phyloP scores from a whole-genome alignment of 768 basidiomycete genomes.

The Mycena kentingensis region DNA sequence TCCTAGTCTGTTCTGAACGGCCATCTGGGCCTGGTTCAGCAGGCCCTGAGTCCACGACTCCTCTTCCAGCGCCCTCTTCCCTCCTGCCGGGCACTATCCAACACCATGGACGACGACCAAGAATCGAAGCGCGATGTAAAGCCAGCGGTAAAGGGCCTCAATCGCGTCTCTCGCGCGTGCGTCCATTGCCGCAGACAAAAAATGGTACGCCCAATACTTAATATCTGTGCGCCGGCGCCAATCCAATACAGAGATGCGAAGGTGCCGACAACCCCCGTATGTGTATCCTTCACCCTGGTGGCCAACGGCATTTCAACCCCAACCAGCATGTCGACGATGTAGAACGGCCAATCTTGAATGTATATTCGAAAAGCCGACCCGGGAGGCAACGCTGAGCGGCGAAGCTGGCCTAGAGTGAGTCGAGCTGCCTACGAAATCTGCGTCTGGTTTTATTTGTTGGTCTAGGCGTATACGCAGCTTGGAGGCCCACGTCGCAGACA shows the following conservation, averaged over 20 bases:
- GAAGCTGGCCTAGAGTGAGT: slow-evolving; percentile 90
- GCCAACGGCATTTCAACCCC: too few species aligned
- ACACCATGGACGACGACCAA: slow-evolving; percentile 60
- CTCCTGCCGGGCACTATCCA: slow-evolving; percentile 51
- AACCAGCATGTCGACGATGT: too few species aligned
- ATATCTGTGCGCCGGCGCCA: slow-evolving; percentile 85
- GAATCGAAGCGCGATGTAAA: slow-evolving; percentile 68
- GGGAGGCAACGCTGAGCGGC: slow-evolving; percentile 83
- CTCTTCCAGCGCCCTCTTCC: too few species aligned
- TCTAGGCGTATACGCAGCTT: slow-evolving; percentile 86
- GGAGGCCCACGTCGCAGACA: slow-evolving; percentile 83
- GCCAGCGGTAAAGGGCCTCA: slow-evolving; percentile 69
- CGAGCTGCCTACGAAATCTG: too few species aligned
- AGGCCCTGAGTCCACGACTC: too few species aligned
- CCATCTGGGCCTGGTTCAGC: too few species aligned
- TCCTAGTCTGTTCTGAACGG: too few species aligned
- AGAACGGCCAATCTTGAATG: slow-evolving; percentile 88
- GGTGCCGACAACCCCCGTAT: slow-evolving; percentile 96
- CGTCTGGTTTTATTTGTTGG: slow-evolving; percentile 21
- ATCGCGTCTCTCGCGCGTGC: too few species aligned
- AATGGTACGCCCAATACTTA: slow-evolving; percentile 24
- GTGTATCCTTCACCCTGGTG: slow-evolving; percentile 64
- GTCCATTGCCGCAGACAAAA: too few species aligned
- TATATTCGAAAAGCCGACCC: slow-evolving; percentile 91
- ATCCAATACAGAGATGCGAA: slow-evolving; percentile 97